A percentile compares a stretch with the other conserved stretches of the same genome.
phyloP scores from a whole-genome alignment of 306 rosid species.

The Fagus sylvatica region DNA sequence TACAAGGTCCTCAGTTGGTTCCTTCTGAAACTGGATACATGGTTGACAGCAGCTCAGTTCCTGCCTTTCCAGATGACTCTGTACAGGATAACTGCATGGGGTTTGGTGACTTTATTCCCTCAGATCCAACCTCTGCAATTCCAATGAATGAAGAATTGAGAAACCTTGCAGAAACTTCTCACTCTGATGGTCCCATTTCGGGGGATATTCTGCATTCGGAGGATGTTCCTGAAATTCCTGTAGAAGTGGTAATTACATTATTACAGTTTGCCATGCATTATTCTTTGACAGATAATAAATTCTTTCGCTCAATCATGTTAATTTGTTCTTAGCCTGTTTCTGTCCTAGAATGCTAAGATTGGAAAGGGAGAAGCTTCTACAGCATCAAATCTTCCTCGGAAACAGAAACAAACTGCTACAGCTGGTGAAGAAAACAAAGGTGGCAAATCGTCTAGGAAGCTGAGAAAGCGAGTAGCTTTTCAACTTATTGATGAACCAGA shows the following conservation, averaged over 20 bases:
- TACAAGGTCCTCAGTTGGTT: constrained; percentile 26
- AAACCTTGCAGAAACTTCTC: constrained; percentile 25
- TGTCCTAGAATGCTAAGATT: constrained; percentile 39
- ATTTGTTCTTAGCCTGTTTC: constrained; percentile 14
- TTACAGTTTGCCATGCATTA: constrained; percentile 1
- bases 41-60: constrained; percentile 27
- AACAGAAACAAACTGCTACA: constrained; percentile 26
- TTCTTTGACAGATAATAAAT: not conserved
- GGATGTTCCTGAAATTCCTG: constrained; percentile 28
- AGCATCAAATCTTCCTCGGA: constrained; percentile 31
- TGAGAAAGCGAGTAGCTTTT: constrained; percentile 40
- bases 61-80: constrained; percentile 29
- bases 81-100: constrained; percentile 40
- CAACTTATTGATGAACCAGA: constrained; percentile 41
- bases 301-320: constrained; percentile 2
- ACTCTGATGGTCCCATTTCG: constrained; percentile 33
- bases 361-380: constrained; percentile 29
- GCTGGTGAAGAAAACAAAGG: constrained; percentile 35
- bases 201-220: constrained; percentile 48
- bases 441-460: constrained; percentile 44
- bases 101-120: constrained; percentile 23
- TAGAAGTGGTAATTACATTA: constrained; percentile 37
- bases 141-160: constrained; percentile 46
- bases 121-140: constrained; percentile 37
- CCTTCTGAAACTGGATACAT: constrained; percentile 13